Percentiles rank a stretch among this genome's conserved stretches.
Evolutionary conservation across 257 asterid species (phyloP).

Genomic region (Lavandula angustifolia): DNA sequence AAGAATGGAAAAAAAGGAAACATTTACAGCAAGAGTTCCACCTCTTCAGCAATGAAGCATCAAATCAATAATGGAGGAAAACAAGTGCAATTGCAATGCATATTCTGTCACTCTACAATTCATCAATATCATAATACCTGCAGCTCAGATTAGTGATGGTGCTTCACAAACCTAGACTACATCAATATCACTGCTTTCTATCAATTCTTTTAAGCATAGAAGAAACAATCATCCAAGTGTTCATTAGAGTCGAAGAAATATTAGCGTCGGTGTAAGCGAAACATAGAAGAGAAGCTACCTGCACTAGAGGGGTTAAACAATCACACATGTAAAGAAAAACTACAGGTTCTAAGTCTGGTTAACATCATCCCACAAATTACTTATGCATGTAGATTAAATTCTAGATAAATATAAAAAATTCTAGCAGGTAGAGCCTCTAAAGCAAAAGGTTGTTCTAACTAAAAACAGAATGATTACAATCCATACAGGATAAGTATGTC

Average conservation of each 20-base stretch:
- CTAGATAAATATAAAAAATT: constrained; percentile 28
- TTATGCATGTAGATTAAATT: constrained; percentile 9
- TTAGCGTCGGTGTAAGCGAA: background rate
- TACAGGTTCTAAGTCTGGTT: constrained; percentile 25
- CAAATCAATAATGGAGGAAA: constrained; percentile 10
- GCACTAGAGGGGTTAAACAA: constrained; percentile 22
- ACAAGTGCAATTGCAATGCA: constrained; percentile 18
- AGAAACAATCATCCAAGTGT: no score
- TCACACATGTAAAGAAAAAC: constrained; percentile 8
- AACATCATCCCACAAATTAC: constrained; percentile 22
- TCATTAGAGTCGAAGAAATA: no score
- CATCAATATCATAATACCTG: constrained; percentile 14
- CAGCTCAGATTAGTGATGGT: background rate
- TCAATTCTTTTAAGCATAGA: no score
- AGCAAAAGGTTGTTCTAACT: constrained; percentile 35
- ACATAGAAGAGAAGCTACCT: background rate
- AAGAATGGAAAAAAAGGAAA: background rate
- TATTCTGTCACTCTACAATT: background rate
- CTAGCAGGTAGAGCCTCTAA: constrained; percentile 18
- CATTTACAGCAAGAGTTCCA: background rate
- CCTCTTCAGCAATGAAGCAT: constrained; percentile 22
- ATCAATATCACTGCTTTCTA: no score
- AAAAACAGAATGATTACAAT: constrained; percentile 28
- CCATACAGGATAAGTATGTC: constrained; percentile 42
- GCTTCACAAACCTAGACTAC: background rate